Percentiles rank a stretch among this genome's conserved stretches.
phyloP scores from a whole-genome alignment of 2,329 filamentous ascomycete species.

The Cadophora gregata region DNA sequence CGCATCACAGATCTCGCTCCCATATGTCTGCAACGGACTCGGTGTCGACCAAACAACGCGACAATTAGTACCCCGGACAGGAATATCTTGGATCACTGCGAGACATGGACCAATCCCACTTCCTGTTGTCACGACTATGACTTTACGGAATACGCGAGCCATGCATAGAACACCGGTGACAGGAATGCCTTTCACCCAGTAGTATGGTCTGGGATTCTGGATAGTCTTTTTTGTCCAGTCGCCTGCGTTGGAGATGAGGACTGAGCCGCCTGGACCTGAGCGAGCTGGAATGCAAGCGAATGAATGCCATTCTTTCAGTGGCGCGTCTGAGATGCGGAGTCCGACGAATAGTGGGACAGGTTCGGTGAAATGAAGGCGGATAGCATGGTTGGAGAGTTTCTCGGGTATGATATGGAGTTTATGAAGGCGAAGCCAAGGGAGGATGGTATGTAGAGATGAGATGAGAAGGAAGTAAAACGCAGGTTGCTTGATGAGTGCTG shows the following conservation, averaged over 20 bases:
- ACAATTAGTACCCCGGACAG: constrained; percentile 29
- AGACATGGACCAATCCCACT: constrained; percentile 47
- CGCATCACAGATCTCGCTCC: constrained; percentile 42
- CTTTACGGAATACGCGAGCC: constrained; percentile 43
- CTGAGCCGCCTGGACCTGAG: constrained; percentile 52
- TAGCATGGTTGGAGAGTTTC: constrained; percentile 61
- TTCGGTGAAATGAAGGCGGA: constrained; percentile 60
- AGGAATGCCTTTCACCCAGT: constrained; percentile 61
- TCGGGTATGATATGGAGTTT: constrained; percentile 58
- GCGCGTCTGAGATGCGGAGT: constrained; percentile 54
- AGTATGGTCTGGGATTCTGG: constrained; percentile 51
- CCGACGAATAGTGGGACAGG: constrained; percentile 50
- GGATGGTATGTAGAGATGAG: constrained; percentile 57
- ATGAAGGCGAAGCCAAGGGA: constrained; percentile 64
- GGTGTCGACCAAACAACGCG: constrained; percentile 47
- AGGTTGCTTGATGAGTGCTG: constrained; percentile 43
- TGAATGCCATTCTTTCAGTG: constrained; percentile 61
- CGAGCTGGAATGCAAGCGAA: constrained; percentile 61
- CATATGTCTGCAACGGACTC: constrained; percentile 44
- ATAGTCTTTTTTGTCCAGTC: constrained; percentile 63
- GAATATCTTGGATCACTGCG: constrained; percentile 41
- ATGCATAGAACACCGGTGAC: constrained; percentile 45
- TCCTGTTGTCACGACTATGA: constrained; percentile 47
- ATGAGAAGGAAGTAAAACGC: constrained; percentile 62
- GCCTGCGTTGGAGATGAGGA: constrained; percentile 60